These are phyloP conservation scores for Crataegus laevigata DNA, from an alignment of 306 rosid genomes.

Conservation along the genomic window DNA sequence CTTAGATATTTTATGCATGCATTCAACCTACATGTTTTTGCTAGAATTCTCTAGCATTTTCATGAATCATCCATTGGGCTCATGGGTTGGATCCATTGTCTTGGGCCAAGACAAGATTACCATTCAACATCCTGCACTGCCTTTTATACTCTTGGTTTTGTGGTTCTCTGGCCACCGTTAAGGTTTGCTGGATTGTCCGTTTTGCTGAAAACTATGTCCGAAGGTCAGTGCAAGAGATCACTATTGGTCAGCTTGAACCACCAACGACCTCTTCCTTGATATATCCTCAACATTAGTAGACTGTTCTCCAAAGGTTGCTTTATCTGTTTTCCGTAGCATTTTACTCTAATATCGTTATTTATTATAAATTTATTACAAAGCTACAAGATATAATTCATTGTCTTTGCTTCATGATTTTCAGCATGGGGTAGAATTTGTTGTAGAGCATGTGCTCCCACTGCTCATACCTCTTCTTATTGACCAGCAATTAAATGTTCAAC, in stretches of 20 bases:
- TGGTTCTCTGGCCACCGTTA: too few species aligned
- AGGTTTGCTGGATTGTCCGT: background rate
- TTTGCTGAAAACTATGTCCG: background rate
- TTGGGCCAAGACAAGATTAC: too few species aligned
- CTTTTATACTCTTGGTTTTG: too few species aligned
- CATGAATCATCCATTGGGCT: too few species aligned
- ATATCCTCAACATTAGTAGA: too few species aligned
- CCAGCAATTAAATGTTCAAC: conserved; percentile 92
- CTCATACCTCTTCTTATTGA: conserved; percentile 74
- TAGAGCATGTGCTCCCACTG: conserved; percentile 92
- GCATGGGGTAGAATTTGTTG: conserved; percentile 89
- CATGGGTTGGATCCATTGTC: too few species aligned
- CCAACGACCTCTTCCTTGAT: conserved; percentile 46
- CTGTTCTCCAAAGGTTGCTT: too few species aligned
- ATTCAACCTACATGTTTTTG: too few species aligned
- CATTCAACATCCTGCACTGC: too few species aligned
- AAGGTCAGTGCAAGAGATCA: background rate
- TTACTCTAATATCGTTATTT: conserved; percentile 9
- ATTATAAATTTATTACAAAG: too few species aligned
- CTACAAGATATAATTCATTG: conserved; percentile 12
- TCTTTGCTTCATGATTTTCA: conserved; percentile 40
- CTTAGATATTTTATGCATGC: too few species aligned
- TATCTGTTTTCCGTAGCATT: conserved; percentile 4
- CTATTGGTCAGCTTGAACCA: background rate
- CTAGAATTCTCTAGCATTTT: too few species aligned